Evolutionary conservation across 164 flowering plant genomes (phyloP), one percentile per base, ranked within the genome.

Genomic region (Tinospora cordifolia): DNA sequence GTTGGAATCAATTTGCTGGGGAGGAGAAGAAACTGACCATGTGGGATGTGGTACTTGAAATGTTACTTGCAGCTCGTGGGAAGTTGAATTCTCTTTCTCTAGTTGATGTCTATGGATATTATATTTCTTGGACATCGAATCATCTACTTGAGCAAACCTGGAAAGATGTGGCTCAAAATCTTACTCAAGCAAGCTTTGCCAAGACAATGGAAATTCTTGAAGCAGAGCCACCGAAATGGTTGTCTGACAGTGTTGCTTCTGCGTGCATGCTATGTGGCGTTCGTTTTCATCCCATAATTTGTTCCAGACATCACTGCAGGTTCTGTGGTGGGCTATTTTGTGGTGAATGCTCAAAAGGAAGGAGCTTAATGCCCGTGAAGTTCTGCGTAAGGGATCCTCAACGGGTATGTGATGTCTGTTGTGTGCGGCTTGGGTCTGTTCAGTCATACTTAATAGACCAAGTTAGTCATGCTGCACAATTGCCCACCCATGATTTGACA

Each of bases 321-420:
- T 92, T 84, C 76, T 94, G 98, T 84, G 99, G 99, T 70, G 98
- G 98, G 65, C 76, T 94, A 74, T 94, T 89, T 80, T 94, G 99
- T 70, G 72, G 83, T 39, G 88, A 87, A 15, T 94, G 99, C 72
- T 84, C 92, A 27, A 89, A 77, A 79, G 98, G 97, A 40, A 87
- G 93, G 81, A 90, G 97, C 69, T 79, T 94, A 75, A 70, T 94
- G 84, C 99, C 99, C 6, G 75, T 64, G 46, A 90, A 85, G 72
- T 94, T 92, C 62, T 87, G 87, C 6, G 65, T 72, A 19, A 76
- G 75, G 36, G 85, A 94, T 67, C 98, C 97, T n/a, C 87, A 90
- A 73, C 75, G 97, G 26, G 92, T 89, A 8, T 92, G 99, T 75
- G 99, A 87, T 84, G 98, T 90, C 15, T 95, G 98, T 72, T 88